Percentiles rank a stretch among this genome's conserved stretches.
Evolutionary conservation across 495 filamentous ascomycete species (phyloP).

Genomic region (Trichoderma asperelloides): DNA sequence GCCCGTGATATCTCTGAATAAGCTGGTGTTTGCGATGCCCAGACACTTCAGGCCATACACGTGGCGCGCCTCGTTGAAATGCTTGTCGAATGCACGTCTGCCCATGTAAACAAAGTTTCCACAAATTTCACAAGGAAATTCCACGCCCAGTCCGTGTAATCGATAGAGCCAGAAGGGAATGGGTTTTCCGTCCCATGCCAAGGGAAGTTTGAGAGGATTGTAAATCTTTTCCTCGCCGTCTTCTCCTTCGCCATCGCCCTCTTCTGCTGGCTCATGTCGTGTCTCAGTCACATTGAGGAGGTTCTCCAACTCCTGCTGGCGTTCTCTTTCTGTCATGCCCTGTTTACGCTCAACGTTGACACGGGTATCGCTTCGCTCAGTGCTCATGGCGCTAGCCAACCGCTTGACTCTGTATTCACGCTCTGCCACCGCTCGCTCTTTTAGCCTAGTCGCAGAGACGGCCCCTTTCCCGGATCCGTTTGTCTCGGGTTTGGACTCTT

Average conservation of each 20-base stretch:
- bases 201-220: slow-evolving; percentile 89
- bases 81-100: slow-evolving; percentile 91
- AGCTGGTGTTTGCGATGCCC: slow-evolving; percentile 82
- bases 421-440: slow-evolving; percentile 85
- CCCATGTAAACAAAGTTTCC: slow-evolving; percentile 98
- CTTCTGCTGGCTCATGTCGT: slow-evolving; percentile 19
- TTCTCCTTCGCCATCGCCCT: slow-evolving; percentile 43
- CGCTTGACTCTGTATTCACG: slow-evolving; percentile 75
- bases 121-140: slow-evolving; percentile 93
- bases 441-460: slow-evolving; percentile 48
- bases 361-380: slow-evolving; percentile 72
- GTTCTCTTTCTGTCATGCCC: slow-evolving; percentile 92
- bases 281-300: slow-evolving; percentile 56
- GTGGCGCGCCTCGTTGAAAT: slow-evolving; percentile 89
- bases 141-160: slow-evolving; percentile 87
- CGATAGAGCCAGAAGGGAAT: slow-evolving; percentile 99
- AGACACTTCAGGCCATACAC: slow-evolving; percentile 88
- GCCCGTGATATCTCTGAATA: slow-evolving; percentile 88
- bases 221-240: slow-evolving; percentile 83
- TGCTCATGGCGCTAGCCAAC: slow-evolving; percentile 64
- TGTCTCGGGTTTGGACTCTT: slow-evolving; percentile 16
- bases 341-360: slow-evolving; percentile 91
- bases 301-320: slow-evolving; percentile 85
- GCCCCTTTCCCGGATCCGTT: slow-evolving; percentile 22
- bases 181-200: slow-evolving; percentile 97